These are phyloP conservation scores for Monosporascus sp. DNA, from an alignment of 2,329 filamentous ascomycete species.

Conservation along the genomic window DNA sequence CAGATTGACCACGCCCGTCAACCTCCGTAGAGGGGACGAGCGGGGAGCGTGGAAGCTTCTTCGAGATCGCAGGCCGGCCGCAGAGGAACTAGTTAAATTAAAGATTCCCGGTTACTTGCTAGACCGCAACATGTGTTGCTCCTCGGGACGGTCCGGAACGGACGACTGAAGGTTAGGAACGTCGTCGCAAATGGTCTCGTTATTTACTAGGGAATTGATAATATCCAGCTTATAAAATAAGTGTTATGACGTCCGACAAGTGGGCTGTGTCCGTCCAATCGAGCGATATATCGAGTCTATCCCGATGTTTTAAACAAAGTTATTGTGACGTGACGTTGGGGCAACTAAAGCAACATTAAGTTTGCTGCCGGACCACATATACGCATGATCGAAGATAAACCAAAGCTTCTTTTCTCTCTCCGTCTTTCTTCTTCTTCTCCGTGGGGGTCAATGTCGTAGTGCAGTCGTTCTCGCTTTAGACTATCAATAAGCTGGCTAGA, in stretches of 20 bases:
- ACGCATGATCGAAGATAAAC: neutral
- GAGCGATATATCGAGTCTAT: conserved; percentile 16
- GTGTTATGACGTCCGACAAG: conserved; percentile 17
- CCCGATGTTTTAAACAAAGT: conserved; percentile 21
- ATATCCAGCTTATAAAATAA: neutral
- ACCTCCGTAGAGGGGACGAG: conserved; percentile 56
- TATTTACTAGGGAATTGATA: neutral
- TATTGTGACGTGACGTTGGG: conserved; percentile 11
- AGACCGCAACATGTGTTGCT: neutral
- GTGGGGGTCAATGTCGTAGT: neutral
- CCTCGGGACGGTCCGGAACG: neutral
- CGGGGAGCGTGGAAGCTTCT: conserved; percentile 35
- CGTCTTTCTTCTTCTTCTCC: neutral
- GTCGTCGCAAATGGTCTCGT: neutral
- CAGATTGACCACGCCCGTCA: conserved; percentile 47
- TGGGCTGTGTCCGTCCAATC: conserved; percentile 17
- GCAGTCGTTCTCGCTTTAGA: neutral
- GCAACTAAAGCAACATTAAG: conserved; percentile 3
- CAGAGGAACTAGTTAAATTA: conserved; percentile 8
- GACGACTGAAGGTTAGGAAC: neutral
- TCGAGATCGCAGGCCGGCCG: conserved; percentile 12
- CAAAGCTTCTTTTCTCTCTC: neutral
- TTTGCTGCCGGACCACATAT: neutral
- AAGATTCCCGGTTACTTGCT: neutral
- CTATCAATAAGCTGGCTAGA: neutral